Percentiles rank a stretch among this genome's conserved stretches.
These are phyloP conservation scores for Sphagnum magellanicum DNA, from an alignment of 228 moss, liverwort and hornwort species.

Conservation along the genomic window DNA sequence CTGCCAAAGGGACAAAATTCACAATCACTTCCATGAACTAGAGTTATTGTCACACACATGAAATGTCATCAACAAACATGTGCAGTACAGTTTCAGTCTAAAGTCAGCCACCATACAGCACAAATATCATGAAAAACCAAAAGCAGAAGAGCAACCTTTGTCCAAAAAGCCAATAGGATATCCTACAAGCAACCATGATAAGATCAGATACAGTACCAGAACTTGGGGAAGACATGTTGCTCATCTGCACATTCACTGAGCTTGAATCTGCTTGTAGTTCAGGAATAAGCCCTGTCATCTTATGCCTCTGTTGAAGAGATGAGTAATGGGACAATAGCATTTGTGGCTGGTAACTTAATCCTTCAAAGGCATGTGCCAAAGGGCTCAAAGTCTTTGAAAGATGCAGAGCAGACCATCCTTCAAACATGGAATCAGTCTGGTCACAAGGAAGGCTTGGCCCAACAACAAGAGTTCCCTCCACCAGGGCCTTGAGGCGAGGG, in stretches of 20 bases:
- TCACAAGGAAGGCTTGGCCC: slow-evolving; percentile 44
- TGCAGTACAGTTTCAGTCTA: too few relatives aligned
- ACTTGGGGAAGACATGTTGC: slow-evolving; percentile 63
- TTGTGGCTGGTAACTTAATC: slow-evolving; percentile 20
- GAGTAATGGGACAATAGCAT: slow-evolving; percentile 37
- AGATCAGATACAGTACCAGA: slow-evolving; percentile 37
- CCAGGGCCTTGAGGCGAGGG: slow-evolving; percentile 79
- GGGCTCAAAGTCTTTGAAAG: slow-evolving; percentile 26
- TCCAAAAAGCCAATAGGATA: too few relatives aligned
- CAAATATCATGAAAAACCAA: neutral
- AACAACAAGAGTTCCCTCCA: slow-evolving; percentile 52
- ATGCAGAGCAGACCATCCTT: slow-evolving; percentile 28
- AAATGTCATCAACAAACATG: too few relatives aligned
- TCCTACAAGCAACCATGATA: neutral
- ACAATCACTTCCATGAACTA: neutral
- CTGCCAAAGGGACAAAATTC: neutral
- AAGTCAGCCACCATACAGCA: neutral
- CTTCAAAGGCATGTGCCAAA: slow-evolving; percentile 32
- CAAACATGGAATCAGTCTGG: slow-evolving; percentile 15
- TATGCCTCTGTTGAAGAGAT: slow-evolving; percentile 19
- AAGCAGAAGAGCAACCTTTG: too few relatives aligned
- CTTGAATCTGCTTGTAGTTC: slow-evolving; percentile 35
- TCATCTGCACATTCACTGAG: slow-evolving; percentile 32
- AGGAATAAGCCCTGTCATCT: slow-evolving; percentile 11
- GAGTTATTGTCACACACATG: too few relatives aligned